Percentiles rank a stretch among this genome's conserved stretches.
These are phyloP conservation scores for Baeospora myosura DNA, from an alignment of 1,284 basidiomycete genomes.

Conservation along the genomic window DNA sequence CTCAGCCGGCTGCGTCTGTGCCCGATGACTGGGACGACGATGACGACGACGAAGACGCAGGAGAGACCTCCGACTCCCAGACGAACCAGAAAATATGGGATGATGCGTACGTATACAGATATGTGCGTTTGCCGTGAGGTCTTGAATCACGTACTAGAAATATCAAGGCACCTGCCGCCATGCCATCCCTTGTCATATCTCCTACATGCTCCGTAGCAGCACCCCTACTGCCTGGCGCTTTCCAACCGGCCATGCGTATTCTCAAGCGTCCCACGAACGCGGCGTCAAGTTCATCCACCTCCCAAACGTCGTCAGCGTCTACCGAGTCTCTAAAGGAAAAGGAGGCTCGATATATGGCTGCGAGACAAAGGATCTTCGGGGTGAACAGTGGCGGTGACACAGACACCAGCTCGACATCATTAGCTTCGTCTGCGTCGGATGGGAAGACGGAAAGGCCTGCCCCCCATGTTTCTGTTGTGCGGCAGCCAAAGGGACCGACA, in stretches of 20 bases:
- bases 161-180: conserved; percentile 29
- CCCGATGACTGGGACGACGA: conserved; percentile 26
- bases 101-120: conserved; percentile 29
- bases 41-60: conserved; percentile 30
- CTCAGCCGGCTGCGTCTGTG: conserved; percentile 6
- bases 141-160: conserved; percentile 23
- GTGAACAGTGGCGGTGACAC: neutral
- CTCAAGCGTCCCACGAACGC: conserved; percentile 34
- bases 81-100: conserved; percentile 38
- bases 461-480: neutral
- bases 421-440: no score
- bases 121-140: conserved; percentile 3
- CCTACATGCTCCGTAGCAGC: conserved; percentile 18
- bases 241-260: conserved; percentile 35
- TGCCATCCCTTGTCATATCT: conserved; percentile 33
- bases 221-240: conserved; percentile 30
- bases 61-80: conserved; percentile 18
- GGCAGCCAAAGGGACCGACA: conserved; percentile 1
- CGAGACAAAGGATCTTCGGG: conserved; percentile 3
- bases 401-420: neutral
- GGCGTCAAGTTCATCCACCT: neutral
- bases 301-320: neutral
- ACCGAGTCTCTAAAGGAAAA: neutral
- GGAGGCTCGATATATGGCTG: conserved; percentile 5
- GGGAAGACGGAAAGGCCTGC: no score